phyloP scores from a whole-genome alignment of 75 land plant species.

The Pseudotsuga menziesii region DNA sequence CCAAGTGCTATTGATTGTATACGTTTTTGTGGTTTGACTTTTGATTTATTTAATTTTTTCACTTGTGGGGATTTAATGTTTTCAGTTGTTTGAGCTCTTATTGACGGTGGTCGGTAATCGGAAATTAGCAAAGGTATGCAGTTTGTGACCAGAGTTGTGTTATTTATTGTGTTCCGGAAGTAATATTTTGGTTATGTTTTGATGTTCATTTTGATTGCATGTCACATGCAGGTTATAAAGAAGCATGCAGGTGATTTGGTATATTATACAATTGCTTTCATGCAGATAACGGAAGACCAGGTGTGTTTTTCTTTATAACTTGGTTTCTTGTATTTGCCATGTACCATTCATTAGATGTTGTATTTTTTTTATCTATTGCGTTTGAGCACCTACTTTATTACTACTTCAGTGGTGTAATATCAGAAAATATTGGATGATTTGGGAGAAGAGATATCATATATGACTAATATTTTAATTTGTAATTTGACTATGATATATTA shows the following conservation, averaged over 20 bases:
- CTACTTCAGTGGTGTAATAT: no score
- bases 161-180: neutral
- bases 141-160: no score
- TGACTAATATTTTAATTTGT: no score
- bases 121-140: slow-evolving; percentile 37
- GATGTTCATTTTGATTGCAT: slow-evolving; percentile 1
- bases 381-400: neutral
- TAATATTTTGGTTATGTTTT: neutral
- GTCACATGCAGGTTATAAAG: slow-evolving; percentile 46
- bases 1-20: neutral
- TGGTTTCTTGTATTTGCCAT: neutral
- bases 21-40: neutral
- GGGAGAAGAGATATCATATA: no score
- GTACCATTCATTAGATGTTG: neutral
- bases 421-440: no score
- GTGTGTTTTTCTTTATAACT: slow-evolving; percentile 21
- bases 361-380: neutral
- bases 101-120: slow-evolving; percentile 64
- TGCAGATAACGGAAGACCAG: slow-evolving; percentile 97
- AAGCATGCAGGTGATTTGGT: slow-evolving; percentile 62
- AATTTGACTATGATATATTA: no score
- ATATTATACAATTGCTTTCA: slow-evolving; percentile 75
- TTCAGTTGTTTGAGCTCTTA: slow-evolving; percentile 88
- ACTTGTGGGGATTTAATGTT: neutral
- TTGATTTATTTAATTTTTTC: neutral